Evolutionary conservation across 805 yeast genomes (phyloP).

Genomic region (Candida insectalens): DNA sequence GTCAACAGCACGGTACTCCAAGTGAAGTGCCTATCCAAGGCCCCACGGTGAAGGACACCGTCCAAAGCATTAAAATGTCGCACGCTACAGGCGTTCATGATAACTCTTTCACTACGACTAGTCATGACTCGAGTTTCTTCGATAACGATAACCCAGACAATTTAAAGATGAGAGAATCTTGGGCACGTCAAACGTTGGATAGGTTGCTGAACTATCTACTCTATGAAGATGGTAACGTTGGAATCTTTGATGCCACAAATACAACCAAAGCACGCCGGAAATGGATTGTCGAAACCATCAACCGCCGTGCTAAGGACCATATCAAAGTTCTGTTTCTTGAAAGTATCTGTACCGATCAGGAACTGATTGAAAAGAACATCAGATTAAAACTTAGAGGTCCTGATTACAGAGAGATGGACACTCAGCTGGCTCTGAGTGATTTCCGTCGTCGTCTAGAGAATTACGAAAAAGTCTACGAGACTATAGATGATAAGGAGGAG

Average conservation of each 20-base stretch:
- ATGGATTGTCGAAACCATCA: slow-evolving; percentile 29
- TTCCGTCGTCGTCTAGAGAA: slow-evolving; percentile 73
- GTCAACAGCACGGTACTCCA: slow-evolving; percentile 39
- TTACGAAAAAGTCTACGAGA: slow-evolving; percentile 84
- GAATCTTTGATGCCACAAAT: slow-evolving; percentile 54
- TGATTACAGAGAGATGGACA: slow-evolving; percentile 82
- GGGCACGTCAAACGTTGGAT: slow-evolving; percentile 43
- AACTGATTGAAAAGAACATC: slow-evolving; percentile 74
- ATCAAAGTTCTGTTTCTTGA: slow-evolving; percentile 44
- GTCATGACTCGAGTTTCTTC: slow-evolving; percentile 32
- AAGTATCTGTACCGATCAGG: slow-evolving; percentile 74
- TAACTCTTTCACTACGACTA: slow-evolving; percentile 9
- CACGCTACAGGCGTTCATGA: slow-evolving; percentile 9
- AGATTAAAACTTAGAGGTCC: slow-evolving; percentile 86
- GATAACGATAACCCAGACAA: slow-evolving; percentile 34
- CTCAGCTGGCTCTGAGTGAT: slow-evolving; percentile 67
- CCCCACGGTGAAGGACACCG: slow-evolving; percentile 16
- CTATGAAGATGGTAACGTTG: slow-evolving; percentile 36
- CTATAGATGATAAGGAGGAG: slow-evolving; percentile 57
- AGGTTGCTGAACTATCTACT: slow-evolving; percentile 33
- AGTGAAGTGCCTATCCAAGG: slow-evolving; percentile 27
- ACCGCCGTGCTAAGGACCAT: slow-evolving; percentile 21
- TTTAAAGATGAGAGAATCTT: slow-evolving; percentile 34
- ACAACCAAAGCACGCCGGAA: slow-evolving; percentile 37
- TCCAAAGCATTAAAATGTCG: background rate